Evolutionary conservation across 1,284 basidiomycete species (phyloP).

Genomic region (Anthracocystis walkeri): DNA sequence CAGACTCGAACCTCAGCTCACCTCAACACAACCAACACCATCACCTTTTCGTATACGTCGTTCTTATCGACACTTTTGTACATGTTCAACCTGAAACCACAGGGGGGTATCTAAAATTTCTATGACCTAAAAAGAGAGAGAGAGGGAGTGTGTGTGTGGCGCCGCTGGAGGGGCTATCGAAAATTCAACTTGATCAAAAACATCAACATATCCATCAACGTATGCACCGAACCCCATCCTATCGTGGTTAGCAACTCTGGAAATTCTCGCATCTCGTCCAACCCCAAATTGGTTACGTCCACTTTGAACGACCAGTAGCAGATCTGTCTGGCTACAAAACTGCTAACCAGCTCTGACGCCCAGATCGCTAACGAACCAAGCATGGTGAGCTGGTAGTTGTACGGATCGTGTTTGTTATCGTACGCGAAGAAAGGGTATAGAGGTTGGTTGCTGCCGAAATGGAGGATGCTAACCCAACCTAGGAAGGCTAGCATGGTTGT

Average conservation of each 20-base stretch:
- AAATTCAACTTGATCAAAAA: slow-evolving; percentile 70
- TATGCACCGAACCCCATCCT: slow-evolving; percentile 73
- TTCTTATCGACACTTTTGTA: no score
- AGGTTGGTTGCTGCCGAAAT: slow-evolving; percentile 73
- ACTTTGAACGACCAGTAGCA: slow-evolving; percentile 71
- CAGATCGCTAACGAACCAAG: slow-evolving; percentile 73
- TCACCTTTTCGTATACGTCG: not conserved
- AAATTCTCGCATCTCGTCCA: slow-evolving; percentile 73
- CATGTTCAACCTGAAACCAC: no score
- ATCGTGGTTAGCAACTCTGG: slow-evolving; percentile 70
- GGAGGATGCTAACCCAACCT: slow-evolving; percentile 72
- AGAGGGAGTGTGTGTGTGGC: not conserved
- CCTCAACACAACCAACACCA: not conserved
- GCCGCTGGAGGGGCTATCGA: slow-evolving; percentile 21
- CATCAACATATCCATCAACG: slow-evolving; percentile 74
- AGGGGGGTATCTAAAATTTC: no score
- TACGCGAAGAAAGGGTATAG: slow-evolving; percentile 75
- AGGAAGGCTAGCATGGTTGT: slow-evolving; percentile 72
- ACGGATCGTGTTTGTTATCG: slow-evolving; percentile 72
- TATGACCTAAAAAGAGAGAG: no score
- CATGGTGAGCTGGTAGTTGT: slow-evolving; percentile 74
- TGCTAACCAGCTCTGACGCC: slow-evolving; percentile 73
- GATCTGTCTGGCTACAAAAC: slow-evolving; percentile 71
- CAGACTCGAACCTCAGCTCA: no score
- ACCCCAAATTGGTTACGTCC: slow-evolving; percentile 72